Evolutionary conservation across 2,329 filamentous ascomycete genomes (phyloP).

Genomic region (Triangularia verruculosa): DNA sequence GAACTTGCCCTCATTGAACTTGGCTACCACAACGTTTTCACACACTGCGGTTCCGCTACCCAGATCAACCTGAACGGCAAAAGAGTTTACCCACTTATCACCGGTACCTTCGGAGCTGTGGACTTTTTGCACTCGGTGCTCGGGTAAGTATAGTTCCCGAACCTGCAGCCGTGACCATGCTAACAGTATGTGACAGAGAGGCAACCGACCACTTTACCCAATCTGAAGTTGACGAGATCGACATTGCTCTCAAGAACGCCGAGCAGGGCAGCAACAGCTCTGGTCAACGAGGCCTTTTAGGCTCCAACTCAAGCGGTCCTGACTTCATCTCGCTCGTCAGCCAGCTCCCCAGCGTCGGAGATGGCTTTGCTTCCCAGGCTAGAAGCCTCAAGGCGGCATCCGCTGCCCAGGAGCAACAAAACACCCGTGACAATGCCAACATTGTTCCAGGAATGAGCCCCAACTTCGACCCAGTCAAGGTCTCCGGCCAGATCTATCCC

Average conservation of each 20-base stretch:
- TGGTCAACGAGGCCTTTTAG: slow-evolving; percentile 34
- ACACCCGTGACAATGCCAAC: slow-evolving; percentile 48
- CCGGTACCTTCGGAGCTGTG: slow-evolving; percentile 70
- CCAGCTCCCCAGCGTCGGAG: slow-evolving; percentile 70
- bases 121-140: slow-evolving; percentile 80
- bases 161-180: slow-evolving; percentile 21
- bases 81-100: slow-evolving; percentile 70
- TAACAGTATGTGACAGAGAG: slow-evolving; percentile 41
- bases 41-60: slow-evolving; percentile 66
- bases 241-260: slow-evolving; percentile 69
- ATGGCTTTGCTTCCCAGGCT: slow-evolving; percentile 65
- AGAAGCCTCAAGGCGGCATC: slow-evolving; percentile 59
- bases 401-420: slow-evolving; percentile 61
- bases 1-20: slow-evolving; percentile 74
- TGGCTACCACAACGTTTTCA: slow-evolving; percentile 65
- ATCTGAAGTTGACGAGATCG: slow-evolving; percentile 78
- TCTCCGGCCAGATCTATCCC: slow-evolving; percentile 81
- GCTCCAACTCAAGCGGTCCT: slow-evolving; percentile 36
- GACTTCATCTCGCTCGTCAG: slow-evolving; percentile 71
- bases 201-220: slow-evolving; percentile 82
- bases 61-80: slow-evolving; percentile 65
- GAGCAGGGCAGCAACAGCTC: slow-evolving; percentile 43
- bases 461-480: slow-evolving; percentile 74
- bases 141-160: slow-evolving; percentile 34
- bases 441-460: slow-evolving; percentile 71